Conservation (phyloP, 495 filamentous ascomycete genomes). For the Emericellopsis terricola region DNA sequence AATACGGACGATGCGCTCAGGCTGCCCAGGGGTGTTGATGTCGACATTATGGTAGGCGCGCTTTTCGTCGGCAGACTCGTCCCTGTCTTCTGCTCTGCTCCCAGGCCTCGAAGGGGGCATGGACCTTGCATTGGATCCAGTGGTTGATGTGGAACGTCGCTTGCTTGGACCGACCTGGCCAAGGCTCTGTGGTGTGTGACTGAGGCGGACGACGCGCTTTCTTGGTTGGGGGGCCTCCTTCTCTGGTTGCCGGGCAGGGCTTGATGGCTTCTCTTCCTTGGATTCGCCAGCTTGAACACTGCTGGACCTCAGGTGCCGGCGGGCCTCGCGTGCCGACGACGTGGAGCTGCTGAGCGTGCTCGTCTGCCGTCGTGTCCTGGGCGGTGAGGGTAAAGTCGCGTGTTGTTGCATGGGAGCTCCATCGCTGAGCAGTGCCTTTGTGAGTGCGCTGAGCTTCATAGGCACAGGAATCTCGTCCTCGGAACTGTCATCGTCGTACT, state of each 20-base stretch:
- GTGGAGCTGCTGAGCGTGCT: slow-evolving; percentile 15
- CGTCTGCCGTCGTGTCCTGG: slow-evolving; percentile 23
- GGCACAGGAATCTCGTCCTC: slow-evolving; percentile 54
- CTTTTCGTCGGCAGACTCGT: slow-evolving; percentile 14
- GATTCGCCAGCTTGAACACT: slow-evolving; percentile 13
- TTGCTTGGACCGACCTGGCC: slow-evolving; percentile 14
- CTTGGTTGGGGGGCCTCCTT: slow-evolving; percentile 22
- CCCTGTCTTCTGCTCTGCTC: slow-evolving; percentile 17
- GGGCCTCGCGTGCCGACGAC: slow-evolving; percentile 13
- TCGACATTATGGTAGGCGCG: slow-evolving; percentile 16
- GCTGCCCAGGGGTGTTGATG: slow-evolving; percentile 49
- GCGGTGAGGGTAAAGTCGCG: slow-evolving; percentile 38
- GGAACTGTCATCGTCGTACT: slow-evolving; percentile 41
- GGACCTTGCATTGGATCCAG: slow-evolving; percentile 9
- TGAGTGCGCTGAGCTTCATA: slow-evolving; percentile 64
- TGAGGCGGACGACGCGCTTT: slow-evolving; percentile 42
- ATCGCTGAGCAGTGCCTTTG: slow-evolving; percentile 56
- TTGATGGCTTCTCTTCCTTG: slow-evolving; percentile 7
- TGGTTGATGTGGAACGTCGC: slow-evolving; percentile 14
- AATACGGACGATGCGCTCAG: slow-evolving; percentile 45
- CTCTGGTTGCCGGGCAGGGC: slow-evolving; percentile 16
- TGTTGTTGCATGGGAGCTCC: slow-evolving; percentile 30
- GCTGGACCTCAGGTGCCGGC: slow-evolving; percentile 17
- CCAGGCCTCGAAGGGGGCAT: slow-evolving; percentile 11
- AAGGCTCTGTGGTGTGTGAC: slow-evolving; percentile 17